These are phyloP conservation scores for Xylaria acuta DNA, from an alignment of 495 filamentous ascomycete genomes.

Conservation along the genomic window DNA sequence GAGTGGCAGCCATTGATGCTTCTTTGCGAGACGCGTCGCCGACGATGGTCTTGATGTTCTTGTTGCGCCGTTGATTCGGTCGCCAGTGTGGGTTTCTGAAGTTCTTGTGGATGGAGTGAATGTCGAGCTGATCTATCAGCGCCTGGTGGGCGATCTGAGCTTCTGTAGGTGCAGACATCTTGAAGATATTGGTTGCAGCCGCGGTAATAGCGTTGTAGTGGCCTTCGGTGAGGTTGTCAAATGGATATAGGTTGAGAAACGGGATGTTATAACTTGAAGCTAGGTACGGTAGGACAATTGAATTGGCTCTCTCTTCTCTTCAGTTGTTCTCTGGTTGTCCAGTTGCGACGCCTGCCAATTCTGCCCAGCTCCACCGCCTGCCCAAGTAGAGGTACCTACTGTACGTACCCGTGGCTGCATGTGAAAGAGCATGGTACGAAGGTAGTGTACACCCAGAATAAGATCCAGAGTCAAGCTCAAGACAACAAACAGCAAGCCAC, in stretches of 20 bases:
- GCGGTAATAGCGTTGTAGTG: conserved; percentile 23
- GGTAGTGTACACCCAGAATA: not conserved
- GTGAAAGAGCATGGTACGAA: not conserved
- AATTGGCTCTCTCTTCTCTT: not conserved
- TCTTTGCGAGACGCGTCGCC: conserved; percentile 87
- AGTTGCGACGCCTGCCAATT: not conserved
- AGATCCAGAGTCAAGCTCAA: not conserved
- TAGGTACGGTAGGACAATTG: not conserved
- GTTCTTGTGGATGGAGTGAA: conserved; percentile 77
- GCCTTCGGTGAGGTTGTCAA: not conserved
- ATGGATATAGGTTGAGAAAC: not conserved
- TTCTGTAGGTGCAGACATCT: conserved; percentile 39
- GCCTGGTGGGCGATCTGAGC: conserved; percentile 58
- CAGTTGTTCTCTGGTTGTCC: not conserved
- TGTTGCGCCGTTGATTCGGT: conserved; percentile 92
- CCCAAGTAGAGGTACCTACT: not conserved
- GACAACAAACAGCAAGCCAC: not conserved
- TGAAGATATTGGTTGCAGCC: not conserved
- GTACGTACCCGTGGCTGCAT: not conserved
- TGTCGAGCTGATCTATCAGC: conserved; percentile 86
- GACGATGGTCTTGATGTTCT: conserved; percentile 95
- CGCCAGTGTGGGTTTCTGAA: conserved; percentile 91
- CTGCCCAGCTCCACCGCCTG: not conserved
- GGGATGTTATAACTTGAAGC: not conserved
- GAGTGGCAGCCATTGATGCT: conserved; percentile 76